A percentile compares a stretch with the other conserved stretches of the same genome.
Evolutionary conservation across 2,329 filamentous ascomycete species (phyloP).

Genomic region (Penicillium palitans): DNA sequence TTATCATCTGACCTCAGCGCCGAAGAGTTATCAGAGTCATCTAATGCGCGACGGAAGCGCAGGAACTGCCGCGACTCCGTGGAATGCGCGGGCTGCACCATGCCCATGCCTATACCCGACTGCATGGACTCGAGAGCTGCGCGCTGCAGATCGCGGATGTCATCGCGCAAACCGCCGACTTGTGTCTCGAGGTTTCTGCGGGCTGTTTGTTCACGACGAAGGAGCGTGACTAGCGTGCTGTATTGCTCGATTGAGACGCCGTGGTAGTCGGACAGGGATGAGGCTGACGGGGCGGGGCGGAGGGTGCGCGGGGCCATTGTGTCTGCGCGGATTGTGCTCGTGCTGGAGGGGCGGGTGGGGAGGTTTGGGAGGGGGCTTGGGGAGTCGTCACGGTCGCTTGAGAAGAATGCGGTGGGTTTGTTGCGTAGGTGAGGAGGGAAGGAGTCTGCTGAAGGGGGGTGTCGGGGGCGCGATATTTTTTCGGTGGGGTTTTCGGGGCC

Average conservation of each 20-base stretch:
- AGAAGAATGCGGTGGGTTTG: conserved; percentile 19
- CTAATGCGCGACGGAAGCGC: conserved; percentile 29
- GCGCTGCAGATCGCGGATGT: conserved; percentile 39
- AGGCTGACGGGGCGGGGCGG: conserved; percentile 33
- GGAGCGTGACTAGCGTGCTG: conserved; percentile 47
- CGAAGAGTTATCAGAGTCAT: conserved; percentile 21
- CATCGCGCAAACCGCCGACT: conserved; percentile 44
- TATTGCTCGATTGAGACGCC: conserved; percentile 50
- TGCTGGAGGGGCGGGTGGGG: conserved; percentile 30
- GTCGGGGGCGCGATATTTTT: conserved; percentile 18
- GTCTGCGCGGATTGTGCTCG: conserved; percentile 36
- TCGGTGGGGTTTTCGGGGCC: conserved; percentile 22
- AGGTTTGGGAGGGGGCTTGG: conserved; percentile 20
- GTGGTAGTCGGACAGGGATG: conserved; percentile 34
- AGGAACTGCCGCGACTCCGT: conserved; percentile 35
- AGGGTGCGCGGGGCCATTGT: conserved; percentile 29
- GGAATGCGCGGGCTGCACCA: conserved; percentile 36
- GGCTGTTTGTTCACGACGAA: conserved; percentile 49
- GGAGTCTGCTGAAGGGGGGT: conserved; percentile 17
- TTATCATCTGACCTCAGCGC: conserved; percentile 19
- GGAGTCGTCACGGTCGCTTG: conserved; percentile 18
- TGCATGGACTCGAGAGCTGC: conserved; percentile 34
- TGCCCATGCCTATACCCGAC: conserved; percentile 17
- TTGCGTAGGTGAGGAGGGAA: conserved; percentile 16
- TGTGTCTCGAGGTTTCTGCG: conserved; percentile 48